Base-by-base conservation (phyloP, 1,139 yeast species). In the Pichia sp. region DNA sequence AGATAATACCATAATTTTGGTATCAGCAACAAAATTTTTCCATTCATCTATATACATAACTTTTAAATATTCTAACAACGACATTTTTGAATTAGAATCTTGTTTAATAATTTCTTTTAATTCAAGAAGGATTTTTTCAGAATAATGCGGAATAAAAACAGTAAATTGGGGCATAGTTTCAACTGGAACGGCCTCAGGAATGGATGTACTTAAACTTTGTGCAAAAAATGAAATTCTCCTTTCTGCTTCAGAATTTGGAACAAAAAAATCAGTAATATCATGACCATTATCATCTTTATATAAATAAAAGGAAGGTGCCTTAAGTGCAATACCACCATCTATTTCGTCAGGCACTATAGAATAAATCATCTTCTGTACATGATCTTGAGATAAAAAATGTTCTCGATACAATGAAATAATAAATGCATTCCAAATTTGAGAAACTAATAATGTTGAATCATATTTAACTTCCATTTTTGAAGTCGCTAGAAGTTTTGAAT, bases 221-320 rank as follows among this genome's bases (percentile, higher is more conserved):
- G 96, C 96, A 73, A 88, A 88, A 59, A 85, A 88, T 0, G 94
- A 82, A 2, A 88, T 78, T 47, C 96, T 71, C 57, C 96, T 69
- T 59, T 85, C 84, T 0, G 95, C 94, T 61, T 86, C 96, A 6
- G 84, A 76, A 42, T 81, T 81, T 53, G 69, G 78, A 7, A 68
- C 67, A 58, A 79, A 76, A 50, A 73, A 72, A 28, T 74, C 74
- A 34, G 66, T 61, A 51, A 62, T 58, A 40, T 61, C 66, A 52
- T 64, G 64, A 30, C 66, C 66, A 50, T 61, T 74, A 58, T 85
- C 95, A 65, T 83, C 95, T 59, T 83, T 89, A n/a, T 78, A 79
- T 5, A 83, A 72, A 63, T 86, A 86, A 61, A 85, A 85, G 1
- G 79, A 66, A 1, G 95, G 95, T 1, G 83, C 75, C 52, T 72